Conservation (phyloP, 495 filamentous ascomycete genomes). For the Xylona heveae region DNA sequence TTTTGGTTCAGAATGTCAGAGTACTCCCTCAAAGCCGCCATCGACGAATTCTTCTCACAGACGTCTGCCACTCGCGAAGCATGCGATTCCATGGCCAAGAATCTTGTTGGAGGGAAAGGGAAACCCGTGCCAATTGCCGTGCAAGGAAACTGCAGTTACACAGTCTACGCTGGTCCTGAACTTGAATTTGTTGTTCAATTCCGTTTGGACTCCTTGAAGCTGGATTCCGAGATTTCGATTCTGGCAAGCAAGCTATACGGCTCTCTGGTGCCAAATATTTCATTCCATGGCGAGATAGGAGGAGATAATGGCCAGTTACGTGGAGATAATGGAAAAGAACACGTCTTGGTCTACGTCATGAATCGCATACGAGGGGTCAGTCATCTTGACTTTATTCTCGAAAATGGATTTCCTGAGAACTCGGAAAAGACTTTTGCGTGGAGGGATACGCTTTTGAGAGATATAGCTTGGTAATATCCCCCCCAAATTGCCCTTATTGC, state of each 20-base stretch:
- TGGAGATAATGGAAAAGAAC: constrained; percentile 17
- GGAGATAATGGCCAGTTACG: no score
- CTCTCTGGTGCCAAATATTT: constrained; percentile 12
- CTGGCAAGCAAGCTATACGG: constrained; percentile 17
- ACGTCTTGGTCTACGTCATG: constrained; percentile 18
- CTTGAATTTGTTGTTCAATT: constrained; percentile 21
- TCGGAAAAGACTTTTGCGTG: constrained; percentile 13
- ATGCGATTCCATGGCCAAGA: constrained; percentile 15
- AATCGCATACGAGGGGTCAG: constrained; percentile 16
- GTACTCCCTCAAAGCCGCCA: constrained; percentile 19
- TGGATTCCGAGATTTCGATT: constrained; percentile 13
- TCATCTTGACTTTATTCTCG: constrained; percentile 17
- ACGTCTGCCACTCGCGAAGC: constrained; percentile 16
- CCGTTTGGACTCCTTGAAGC: constrained; percentile 16
- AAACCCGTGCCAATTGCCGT: constrained; percentile 17
- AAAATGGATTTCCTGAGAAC: constrained; percentile 14
- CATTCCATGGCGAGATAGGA: constrained; percentile 17
- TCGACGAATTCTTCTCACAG: constrained; percentile 17
- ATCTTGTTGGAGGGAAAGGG: constrained; percentile 15
- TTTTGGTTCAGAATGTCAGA: no score
- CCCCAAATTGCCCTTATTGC: constrained; percentile 1
- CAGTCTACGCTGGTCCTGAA: constrained; percentile 19
- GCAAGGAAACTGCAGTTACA: constrained; percentile 22
- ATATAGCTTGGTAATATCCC: constrained; percentile 12
- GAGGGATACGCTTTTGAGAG: constrained; percentile 14